Percentiles rank a stretch among this genome's conserved stretches.
These are phyloP conservation scores for Rhizophora mangle DNA, from an alignment of 345 rosid species.

Conservation along the genomic window DNA sequence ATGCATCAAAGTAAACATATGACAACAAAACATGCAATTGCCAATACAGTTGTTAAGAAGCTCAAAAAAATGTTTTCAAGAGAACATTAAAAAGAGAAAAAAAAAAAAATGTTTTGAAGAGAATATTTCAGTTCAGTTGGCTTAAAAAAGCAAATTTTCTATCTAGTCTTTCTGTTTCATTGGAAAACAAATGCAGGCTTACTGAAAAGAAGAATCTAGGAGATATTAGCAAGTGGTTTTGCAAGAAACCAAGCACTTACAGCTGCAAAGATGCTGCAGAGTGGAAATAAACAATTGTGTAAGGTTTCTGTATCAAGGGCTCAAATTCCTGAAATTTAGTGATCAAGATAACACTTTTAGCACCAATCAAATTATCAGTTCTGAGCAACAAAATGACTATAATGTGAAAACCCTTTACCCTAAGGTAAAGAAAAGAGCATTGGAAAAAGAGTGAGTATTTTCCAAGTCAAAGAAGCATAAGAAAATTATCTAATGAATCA, in stretches of 20 bases:
- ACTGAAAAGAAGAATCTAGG: no score
- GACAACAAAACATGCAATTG: not conserved
- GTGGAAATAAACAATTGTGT: slow-evolving; percentile 80
- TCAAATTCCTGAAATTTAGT: slow-evolving; percentile 82
- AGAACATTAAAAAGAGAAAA: not conserved
- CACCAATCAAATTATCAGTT: not conserved
- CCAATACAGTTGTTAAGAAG: not conserved
- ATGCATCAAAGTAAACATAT: not conserved
- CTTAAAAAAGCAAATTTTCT: no score
- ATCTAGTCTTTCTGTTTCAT: not conserved
- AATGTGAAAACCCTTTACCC: not conserved
- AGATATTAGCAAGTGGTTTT: not conserved
- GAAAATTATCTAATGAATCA: no score
- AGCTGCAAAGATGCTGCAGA: slow-evolving; percentile 91
- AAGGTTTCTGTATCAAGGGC: slow-evolving; percentile 96
- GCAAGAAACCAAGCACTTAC: slow-evolving; percentile 50
- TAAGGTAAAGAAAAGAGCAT: no score
- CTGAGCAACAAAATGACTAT: not conserved
- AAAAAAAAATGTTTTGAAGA: not conserved
- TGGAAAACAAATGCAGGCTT: not conserved
- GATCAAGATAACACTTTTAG: slow-evolving; percentile 9
- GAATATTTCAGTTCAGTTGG: no score
- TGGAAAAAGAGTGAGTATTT: no score
- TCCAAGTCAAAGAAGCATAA: no score
- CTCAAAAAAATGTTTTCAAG: not conserved